These are phyloP conservation scores for Luvunga scandens DNA, from an alignment of 345 rosid species.

Conservation along the genomic window DNA sequence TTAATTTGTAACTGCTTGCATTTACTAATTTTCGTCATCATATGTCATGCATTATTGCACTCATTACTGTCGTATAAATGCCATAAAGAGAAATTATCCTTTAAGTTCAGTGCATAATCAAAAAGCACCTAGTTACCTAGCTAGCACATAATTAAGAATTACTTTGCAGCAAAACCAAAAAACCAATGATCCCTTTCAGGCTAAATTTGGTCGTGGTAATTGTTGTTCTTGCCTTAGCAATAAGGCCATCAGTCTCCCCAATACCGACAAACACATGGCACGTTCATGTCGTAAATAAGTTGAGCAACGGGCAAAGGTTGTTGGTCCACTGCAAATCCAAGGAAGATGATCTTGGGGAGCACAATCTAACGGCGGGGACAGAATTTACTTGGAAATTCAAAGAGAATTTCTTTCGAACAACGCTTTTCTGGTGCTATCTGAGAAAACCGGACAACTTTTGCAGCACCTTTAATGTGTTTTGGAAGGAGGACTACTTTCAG, in stretches of 20 bases:
- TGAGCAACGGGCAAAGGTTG: background rate
- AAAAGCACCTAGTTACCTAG: background rate
- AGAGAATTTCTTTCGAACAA: background rate
- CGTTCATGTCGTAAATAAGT: background rate
- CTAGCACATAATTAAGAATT: too few relatives aligned
- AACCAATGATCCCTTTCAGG: background rate
- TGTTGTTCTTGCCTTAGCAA: background rate
- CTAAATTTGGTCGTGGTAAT: background rate
- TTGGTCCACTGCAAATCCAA: background rate
- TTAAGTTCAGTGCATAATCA: background rate
- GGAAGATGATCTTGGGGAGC: constrained; percentile 6
- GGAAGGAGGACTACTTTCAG: background rate
- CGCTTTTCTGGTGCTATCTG: background rate
- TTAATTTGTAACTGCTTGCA: background rate
- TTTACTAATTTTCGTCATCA: background rate
- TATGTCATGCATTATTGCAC: background rate
- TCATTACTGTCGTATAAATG: background rate
- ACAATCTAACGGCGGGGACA: background rate
- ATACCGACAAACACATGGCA: background rate
- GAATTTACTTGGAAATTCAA: background rate
- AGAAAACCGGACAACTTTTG: too few relatives aligned
- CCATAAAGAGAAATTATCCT: background rate
- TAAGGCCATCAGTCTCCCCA: background rate
- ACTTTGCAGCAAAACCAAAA: background rate
- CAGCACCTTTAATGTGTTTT: background rate